A percentile compares a stretch with the other conserved stretches of the same genome.
phyloP scores from a whole-genome alignment of 1,284 basidiomycete genomes.

The Golubevia pallescens region DNA sequence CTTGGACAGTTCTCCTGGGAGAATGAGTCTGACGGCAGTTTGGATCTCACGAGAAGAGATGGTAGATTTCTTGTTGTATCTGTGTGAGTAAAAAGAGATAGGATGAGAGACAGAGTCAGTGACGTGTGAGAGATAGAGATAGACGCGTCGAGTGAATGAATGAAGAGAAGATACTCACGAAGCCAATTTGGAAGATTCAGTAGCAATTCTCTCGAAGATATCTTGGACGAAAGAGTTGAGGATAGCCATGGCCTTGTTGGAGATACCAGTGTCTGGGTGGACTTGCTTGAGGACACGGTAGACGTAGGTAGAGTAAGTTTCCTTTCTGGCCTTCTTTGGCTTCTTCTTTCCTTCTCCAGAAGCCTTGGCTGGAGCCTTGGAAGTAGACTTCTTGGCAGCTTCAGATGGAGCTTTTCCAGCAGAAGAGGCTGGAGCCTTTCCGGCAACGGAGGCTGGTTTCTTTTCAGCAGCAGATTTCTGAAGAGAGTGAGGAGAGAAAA shows the following conservation, averaged over 20 bases:
- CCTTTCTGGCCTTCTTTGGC: conserved; percentile 71
- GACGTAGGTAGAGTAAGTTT: conserved; percentile 67
- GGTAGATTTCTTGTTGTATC: conserved; percentile 65
- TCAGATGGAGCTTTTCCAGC: conserved; percentile 64
- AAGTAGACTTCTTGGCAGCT: conserved; percentile 72
- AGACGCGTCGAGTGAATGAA: too few species aligned
- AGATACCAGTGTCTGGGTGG: conserved; percentile 66
- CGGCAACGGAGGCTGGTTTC: conserved; percentile 69
- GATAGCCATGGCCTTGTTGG: conserved; percentile 67
- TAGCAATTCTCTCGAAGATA: conserved; percentile 67
- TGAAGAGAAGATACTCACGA: conserved; percentile 7
- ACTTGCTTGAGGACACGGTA: conserved; percentile 72
- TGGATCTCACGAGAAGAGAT: conserved; percentile 66
- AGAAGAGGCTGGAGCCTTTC: conserved; percentile 70
- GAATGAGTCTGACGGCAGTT: conserved; percentile 62
- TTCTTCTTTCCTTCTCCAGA: conserved; percentile 72
- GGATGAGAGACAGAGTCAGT: too few species aligned
- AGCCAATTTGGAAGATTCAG: conserved; percentile 65
- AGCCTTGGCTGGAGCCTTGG: conserved; percentile 66
- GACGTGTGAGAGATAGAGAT: too few species aligned
- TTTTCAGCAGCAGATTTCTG: conserved; percentile 61
- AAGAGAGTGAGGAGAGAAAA: conserved; percentile 31
- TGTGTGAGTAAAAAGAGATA: background rate
- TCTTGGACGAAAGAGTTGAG: conserved; percentile 66
- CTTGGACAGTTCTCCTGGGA: conserved; percentile 75